Evolutionary conservation across 2,329 filamentous ascomycete genomes (phyloP), one percentile per base, ranked within the genome.

Genomic region (Fusarium scirpi): DNA sequence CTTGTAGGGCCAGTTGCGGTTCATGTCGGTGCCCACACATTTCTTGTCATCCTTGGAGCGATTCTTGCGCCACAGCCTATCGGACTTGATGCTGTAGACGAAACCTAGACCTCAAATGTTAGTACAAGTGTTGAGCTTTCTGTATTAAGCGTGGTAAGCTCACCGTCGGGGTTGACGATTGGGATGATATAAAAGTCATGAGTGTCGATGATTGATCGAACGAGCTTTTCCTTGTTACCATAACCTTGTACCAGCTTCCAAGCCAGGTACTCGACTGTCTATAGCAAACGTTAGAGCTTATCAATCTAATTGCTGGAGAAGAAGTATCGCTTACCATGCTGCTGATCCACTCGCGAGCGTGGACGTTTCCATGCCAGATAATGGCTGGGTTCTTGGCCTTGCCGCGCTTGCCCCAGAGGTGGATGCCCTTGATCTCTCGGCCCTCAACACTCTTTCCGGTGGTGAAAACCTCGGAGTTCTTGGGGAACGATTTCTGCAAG

Each of bases 161-260:
- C 74, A 85, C 85, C 87, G 58, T 90, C 88, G 0, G 87, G 87
- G 74, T 91, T 90, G 18, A 89, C 87, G 25, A 90, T 79, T 5
- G 89, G 88, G 65, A 90, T 83, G 70, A 92, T 84, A 77, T 90
- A 91, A 70, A 90, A 90, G 78, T 92, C 90, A 74, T 89, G 90
- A 58, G 83, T 86, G 77, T 91, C 84, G 25, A 91, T 82, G 2
- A 65, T 71, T n/a, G 44, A 20, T 46, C 44, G 61, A 11, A 66
- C 32, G n/a, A 62, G 43, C 2, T 48, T 41, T 4, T 73, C 65
- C 1, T 65, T 69, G 6, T 67, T 65, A n/a, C 70, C 48, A 15
- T 74, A 74, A 2, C 67, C 72, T 11, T 74, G 53, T 6, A 74
- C 56, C 4, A 74, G 57, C 49, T 73, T 63, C 52, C 68, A 71